A percentile compares a stretch with the other conserved stretches of the same genome.
Evolutionary conservation across 768 basidiomycete species (phyloP).

Genomic region (Tylopilus rubrobrunneus): DNA sequence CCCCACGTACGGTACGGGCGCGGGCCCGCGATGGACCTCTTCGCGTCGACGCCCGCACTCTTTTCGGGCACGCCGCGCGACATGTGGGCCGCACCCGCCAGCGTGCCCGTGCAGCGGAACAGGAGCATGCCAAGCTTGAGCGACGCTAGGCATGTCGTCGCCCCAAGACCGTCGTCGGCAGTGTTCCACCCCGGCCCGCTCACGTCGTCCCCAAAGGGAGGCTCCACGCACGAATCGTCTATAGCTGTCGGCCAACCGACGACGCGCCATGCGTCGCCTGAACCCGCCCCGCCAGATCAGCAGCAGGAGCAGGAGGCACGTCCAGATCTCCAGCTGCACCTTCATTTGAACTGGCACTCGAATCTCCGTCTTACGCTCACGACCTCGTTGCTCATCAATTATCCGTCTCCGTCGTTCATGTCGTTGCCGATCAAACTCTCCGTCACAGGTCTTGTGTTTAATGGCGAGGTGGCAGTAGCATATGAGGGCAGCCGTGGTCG

Average conservation of each 20-base stretch:
- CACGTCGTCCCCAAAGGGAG: constrained; percentile 22
- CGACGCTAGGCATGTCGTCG: constrained; percentile 33
- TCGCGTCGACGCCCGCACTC: constrained; percentile 49
- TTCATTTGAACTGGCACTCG: constrained; percentile 82
- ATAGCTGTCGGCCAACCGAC: constrained; percentile 14
- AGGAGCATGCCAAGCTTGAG: constrained; percentile 38
- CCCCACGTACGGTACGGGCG: constrained; percentile 69
- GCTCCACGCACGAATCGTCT: constrained; percentile 15
- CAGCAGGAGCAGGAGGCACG: constrained; percentile 26
- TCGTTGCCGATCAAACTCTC: constrained; percentile 90
- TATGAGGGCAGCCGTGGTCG: constrained; percentile 82
- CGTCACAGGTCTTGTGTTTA: constrained; percentile 85
- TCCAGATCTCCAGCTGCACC: constrained; percentile 83
- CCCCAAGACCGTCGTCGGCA: constrained; percentile 18
- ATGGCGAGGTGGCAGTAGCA: constrained; percentile 84
- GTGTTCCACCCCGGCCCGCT: constrained; percentile 25
- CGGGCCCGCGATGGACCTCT: constrained; percentile 54
- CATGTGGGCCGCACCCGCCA: constrained; percentile 38
- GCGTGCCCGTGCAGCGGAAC: constrained; percentile 13
- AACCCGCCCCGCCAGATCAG: constrained; percentile 16
- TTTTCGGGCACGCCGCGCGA: constrained; percentile 38
- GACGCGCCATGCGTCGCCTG: constrained; percentile 15
- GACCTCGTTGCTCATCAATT: constrained; percentile 94
- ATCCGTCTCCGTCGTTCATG: constrained; percentile 96
- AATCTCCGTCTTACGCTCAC: constrained; percentile 85